Evolutionary conservation across 2,329 filamentous ascomycete genomes (phyloP).

Genomic region (Diplodia intermedia): DNA sequence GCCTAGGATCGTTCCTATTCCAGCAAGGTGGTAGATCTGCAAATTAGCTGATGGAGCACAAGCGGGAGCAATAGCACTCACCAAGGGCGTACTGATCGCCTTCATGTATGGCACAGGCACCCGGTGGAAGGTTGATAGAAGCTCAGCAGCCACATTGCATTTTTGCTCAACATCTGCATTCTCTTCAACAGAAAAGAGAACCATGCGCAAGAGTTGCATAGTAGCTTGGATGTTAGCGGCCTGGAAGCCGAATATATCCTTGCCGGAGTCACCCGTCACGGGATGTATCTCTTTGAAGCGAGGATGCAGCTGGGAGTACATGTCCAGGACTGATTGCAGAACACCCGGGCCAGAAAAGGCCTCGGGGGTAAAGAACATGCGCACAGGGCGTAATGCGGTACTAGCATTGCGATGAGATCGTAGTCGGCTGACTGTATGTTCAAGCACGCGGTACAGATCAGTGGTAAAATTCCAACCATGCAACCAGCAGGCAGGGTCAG

Average conservation of each 20-base stretch:
- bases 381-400: conserved; percentile 16
- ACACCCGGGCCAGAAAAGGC: conserved; percentile 38
- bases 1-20: conserved; percentile 59
- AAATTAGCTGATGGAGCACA: not conserved
- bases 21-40: conserved; percentile 55
- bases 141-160: conserved; percentile 55
- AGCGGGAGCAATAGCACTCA: conserved; percentile 1
- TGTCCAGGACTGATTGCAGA: conserved; percentile 40
- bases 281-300: conserved; percentile 41
- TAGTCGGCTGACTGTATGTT: conserved; percentile 54
- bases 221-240: conserved; percentile 60
- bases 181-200: conserved; percentile 49
- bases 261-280: conserved; percentile 43
- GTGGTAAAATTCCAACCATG: conserved; percentile 65
- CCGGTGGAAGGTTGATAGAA: conserved; percentile 53
- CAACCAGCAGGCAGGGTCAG: conserved; percentile 53
- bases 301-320: conserved; percentile 42
- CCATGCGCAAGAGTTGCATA: conserved; percentile 57
- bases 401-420: conserved; percentile 34
- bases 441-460: conserved; percentile 63
- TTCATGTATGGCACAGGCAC: conserved; percentile 56
- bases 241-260: conserved; percentile 57
- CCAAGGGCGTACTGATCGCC: conserved; percentile 57
- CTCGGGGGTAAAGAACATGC: conserved; percentile 33
- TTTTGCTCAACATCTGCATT: conserved; percentile 52